Percentiles rank a stretch among this genome's conserved stretches.
These are phyloP conservation scores for Mitragyna speciosa DNA, from an alignment of 257 asterid species.

Conservation along the genomic window DNA sequence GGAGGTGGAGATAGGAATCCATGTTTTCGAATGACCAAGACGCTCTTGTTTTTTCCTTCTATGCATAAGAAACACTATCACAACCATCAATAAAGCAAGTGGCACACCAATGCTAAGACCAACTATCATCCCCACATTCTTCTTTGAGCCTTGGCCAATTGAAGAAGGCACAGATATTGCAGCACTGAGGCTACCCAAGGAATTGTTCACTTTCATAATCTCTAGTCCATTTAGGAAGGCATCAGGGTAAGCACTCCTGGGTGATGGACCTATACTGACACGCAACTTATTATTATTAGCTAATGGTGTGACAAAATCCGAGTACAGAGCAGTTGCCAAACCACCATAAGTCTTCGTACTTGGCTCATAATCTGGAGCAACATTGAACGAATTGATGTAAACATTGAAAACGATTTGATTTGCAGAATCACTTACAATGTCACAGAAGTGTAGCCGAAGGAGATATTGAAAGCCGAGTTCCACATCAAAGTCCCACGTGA, in stretches of 20 bases:
- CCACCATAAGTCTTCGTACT: conserved; percentile 22
- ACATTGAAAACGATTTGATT: conserved; percentile 57
- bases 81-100: conserved; percentile 31
- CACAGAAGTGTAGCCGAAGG: conserved; percentile 75
- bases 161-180: conserved; percentile 30
- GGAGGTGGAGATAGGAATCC: conserved; percentile 71
- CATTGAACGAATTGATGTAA: conserved; percentile 42
- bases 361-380: conserved; percentile 51
- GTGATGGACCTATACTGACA: conserved; percentile 72
- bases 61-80: conserved; percentile 32
- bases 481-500: conserved; percentile 63
- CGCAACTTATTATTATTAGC: conserved; percentile 31
- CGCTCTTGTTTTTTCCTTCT: conserved; percentile 47
- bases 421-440: conserved; percentile 55
- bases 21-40: conserved; percentile 57
- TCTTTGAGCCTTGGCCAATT: conserved; percentile 36
- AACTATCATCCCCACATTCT: conserved; percentile 56
- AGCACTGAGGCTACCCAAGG: conserved; percentile 63
- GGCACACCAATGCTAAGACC: conserved; percentile 56
- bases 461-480: conserved; percentile 62
- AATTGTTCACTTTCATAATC: conserved; percentile 65
- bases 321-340: conserved; percentile 54
- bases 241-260: conserved; percentile 38
- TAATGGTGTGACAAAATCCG: conserved; percentile 56
- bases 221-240: conserved; percentile 77